Percentiles rank a stretch among this genome's conserved stretches.
phyloP scores from a whole-genome alignment of 257 asterid species.

The Lithospermum erythrorhizon region DNA sequence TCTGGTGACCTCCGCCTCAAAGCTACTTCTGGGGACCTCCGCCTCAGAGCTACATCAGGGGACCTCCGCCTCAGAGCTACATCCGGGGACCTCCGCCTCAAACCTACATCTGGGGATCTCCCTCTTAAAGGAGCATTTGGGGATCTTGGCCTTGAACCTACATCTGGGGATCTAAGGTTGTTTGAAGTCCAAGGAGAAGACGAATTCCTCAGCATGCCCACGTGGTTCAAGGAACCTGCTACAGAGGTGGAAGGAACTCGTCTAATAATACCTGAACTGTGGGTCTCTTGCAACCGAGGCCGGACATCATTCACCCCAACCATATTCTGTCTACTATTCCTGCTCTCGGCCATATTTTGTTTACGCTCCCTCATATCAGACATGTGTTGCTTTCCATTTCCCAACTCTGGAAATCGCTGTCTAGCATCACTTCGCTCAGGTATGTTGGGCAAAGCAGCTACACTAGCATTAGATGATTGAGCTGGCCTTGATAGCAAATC shows the following conservation, averaged over 20 bases:
- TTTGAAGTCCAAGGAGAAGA: conserved; percentile 77
- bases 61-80: conserved; percentile 37
- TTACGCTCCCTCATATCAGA: conserved; percentile 27
- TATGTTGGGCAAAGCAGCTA: conserved; percentile 23
- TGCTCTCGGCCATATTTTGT: conserved; percentile 19
- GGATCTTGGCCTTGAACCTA: conserved; percentile 40
- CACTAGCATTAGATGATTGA: conserved; percentile 44
- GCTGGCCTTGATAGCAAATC: conserved; percentile 79
- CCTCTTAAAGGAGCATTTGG: conserved; percentile 33
- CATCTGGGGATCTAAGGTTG: conserved; percentile 62
- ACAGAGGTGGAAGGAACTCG: conserved; percentile 24
- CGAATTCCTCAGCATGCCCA: conserved; percentile 35
- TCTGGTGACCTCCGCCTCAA: conserved; percentile 44
- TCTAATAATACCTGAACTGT: conserved; percentile 18
- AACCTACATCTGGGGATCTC: conserved; percentile 54
- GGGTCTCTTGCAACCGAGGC: conserved; percentile 31
- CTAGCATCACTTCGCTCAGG: conserved; percentile 37
- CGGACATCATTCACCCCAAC: conserved; percentile 33
- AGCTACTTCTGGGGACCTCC: conserved; percentile 52
- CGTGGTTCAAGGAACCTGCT: conserved; percentile 27
- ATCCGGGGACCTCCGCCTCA: conserved; percentile 44
- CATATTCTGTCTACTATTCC: conserved; percentile 25
- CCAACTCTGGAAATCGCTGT: conserved; percentile 23
- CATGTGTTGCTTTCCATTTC: conserved; percentile 23
- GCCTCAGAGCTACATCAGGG: conserved; percentile 35